phyloP scores from a whole-genome alignment of 768 basidiomycete genomes.

The Candolleomyces aberdarensis region DNA sequence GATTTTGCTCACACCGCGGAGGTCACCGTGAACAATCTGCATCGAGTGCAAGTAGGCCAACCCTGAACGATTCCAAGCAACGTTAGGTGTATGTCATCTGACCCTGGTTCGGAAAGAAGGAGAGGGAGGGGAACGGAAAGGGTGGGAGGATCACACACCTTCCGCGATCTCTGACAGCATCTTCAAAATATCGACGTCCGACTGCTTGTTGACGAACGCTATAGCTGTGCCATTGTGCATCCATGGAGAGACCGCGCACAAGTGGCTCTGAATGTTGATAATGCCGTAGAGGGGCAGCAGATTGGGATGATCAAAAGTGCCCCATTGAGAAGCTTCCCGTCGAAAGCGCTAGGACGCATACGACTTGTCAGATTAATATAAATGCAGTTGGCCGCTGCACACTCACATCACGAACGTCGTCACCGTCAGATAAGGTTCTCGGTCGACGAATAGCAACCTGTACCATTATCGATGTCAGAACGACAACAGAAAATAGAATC shows the following conservation, averaged over 20 bases:
- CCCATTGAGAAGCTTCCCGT: constrained; percentile 40
- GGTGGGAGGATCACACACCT: constrained; percentile 18
- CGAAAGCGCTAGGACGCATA: constrained; percentile 25
- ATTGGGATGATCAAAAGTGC: constrained; percentile 37
- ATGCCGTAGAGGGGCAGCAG: constrained; percentile 38
- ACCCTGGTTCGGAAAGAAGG: too few species aligned
- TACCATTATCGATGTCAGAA: too few species aligned
- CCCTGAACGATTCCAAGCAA: constrained; percentile 17
- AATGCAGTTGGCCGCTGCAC: too few species aligned
- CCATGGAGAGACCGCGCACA: constrained; percentile 44
- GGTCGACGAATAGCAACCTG: too few species aligned
- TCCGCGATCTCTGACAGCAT: constrained; percentile 35
- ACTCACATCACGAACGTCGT: constrained; percentile 28
- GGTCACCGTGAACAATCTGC: constrained; percentile 39
- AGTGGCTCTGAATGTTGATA: constrained; percentile 23
- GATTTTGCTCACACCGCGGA: constrained; percentile 34
- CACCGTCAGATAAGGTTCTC: background rate
- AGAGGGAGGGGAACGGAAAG: too few species aligned
- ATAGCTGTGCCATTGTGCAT: constrained; percentile 42
- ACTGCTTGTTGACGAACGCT: constrained; percentile 29
- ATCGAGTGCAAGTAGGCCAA: constrained; percentile 38
- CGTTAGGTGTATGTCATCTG: too few species aligned
- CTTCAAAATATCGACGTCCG: constrained; percentile 30
- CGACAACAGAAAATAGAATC: too few species aligned
- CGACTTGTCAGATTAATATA: background rate